Evolutionary conservation across 2,329 filamentous ascomycete species (phyloP).

Genomic region (Drechslerella coelobrocha): DNA sequence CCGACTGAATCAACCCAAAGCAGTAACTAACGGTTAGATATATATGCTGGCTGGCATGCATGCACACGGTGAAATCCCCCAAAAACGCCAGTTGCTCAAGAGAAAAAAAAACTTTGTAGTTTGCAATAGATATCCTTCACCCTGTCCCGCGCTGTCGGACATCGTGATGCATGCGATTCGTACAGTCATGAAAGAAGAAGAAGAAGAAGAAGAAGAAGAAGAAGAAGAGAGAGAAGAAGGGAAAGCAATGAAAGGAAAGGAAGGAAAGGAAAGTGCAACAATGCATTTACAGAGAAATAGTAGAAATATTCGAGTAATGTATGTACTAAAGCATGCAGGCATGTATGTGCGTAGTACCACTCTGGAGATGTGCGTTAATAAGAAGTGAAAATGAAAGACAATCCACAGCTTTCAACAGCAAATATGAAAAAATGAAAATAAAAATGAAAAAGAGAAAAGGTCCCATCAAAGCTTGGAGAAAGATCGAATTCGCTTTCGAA

Average conservation of each 20-base stretch:
- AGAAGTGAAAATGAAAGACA: too few species aligned
- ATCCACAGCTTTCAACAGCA: too few species aligned
- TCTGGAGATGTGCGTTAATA: not conserved
- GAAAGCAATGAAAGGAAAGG: not conserved
- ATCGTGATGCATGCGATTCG: not conserved
- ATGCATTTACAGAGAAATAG: slow-evolving; percentile 1
- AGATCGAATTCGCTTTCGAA: too few species aligned
- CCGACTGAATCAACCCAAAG: not conserved
- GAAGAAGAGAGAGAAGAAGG: not conserved
- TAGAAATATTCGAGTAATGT: not conserved
- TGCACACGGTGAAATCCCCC: not conserved
- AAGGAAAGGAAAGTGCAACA: not conserved
- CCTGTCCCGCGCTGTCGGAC: not conserved
- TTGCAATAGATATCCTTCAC: too few species aligned
- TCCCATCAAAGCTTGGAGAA: too few species aligned
- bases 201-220: not conserved
- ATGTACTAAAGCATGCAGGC: not conserved
- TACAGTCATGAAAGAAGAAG: not conserved
- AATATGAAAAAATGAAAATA: too few species aligned
- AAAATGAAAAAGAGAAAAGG: too few species aligned
- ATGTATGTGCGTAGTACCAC: not conserved
- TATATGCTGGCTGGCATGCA: not conserved
- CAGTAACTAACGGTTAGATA: not conserved
- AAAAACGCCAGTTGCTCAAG: not conserved
- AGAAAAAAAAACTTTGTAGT: too few species aligned